Conservation (phyloP, 345 rosid species). For the Citrus glauca region DNA sequence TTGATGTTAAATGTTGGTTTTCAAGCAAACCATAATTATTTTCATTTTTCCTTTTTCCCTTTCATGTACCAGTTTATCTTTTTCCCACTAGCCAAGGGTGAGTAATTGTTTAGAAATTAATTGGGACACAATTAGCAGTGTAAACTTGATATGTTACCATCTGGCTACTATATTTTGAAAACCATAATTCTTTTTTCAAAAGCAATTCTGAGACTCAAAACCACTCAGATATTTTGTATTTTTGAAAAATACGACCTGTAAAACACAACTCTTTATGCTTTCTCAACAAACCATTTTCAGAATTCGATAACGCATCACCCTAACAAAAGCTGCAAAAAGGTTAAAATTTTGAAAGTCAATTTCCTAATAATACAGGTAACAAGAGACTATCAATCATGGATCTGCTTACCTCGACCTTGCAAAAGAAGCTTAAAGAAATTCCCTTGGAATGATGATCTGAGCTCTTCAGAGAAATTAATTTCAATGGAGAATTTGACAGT, state of each 20-base stretch:
- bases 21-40: neutral
- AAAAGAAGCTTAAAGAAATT: constrained; percentile 49
- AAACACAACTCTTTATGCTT: neutral
- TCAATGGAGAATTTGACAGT: constrained; percentile 36
- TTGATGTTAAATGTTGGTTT: neutral
- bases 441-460: constrained; percentile 40
- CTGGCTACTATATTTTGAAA: neutral
- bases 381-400: neutral
- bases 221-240: neutral
- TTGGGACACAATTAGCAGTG: neutral
- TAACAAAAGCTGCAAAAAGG: neutral
- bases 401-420: constrained; percentile 60
- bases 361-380: neutral
- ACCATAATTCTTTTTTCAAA: neutral
- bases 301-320: neutral
- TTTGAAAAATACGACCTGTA: neutral
- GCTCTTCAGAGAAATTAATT: constrained; percentile 46
- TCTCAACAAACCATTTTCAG: neutral
- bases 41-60: neutral
- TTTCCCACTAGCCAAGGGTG: neutral
- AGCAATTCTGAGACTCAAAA: neutral
- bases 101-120: neutral
- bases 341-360: neutral
- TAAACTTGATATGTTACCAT: neutral
- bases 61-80: neutral